phyloP scores from a whole-genome alignment of 2,329 filamentous ascomycete species.

The Sporothrix brasiliensis region DNA sequence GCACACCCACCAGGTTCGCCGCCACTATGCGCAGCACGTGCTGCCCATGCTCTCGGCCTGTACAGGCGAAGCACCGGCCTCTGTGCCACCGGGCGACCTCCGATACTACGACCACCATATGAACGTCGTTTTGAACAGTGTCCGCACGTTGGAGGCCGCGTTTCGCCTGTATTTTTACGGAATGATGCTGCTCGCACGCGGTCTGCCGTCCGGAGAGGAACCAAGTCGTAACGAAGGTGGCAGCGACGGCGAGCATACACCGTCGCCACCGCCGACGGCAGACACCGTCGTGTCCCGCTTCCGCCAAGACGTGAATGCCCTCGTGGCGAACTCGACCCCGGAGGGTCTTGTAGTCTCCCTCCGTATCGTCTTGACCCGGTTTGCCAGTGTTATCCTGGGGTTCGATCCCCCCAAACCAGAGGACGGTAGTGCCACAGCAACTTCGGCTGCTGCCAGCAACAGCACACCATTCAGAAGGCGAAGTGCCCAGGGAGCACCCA shows the following conservation, averaged over 20 bases:
- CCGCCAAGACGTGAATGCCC: slow-evolving; percentile 62
- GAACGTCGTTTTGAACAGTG: slow-evolving; percentile 51
- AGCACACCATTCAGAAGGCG: slow-evolving; percentile 20
- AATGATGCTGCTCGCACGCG: slow-evolving; percentile 53
- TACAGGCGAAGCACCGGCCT: slow-evolving; percentile 31
- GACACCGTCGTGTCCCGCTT: slow-evolving; percentile 52
- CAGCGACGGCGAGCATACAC: not conserved
- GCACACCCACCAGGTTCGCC: slow-evolving; percentile 63
- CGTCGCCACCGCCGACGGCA: not conserved
- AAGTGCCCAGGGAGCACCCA: slow-evolving; percentile 31
- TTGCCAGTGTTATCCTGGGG: slow-evolving; percentile 56
- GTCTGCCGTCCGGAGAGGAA: slow-evolving; percentile 46
- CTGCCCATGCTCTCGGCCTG: slow-evolving; percentile 58
- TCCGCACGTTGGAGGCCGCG: slow-evolving; percentile 62
- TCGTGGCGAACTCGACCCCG: slow-evolving; percentile 66
- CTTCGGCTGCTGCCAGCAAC: slow-evolving; percentile 1
- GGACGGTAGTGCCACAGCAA: not conserved
- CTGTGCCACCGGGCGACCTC: slow-evolving; percentile 18
- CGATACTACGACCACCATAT: slow-evolving; percentile 49
- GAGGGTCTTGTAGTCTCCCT: slow-evolving; percentile 58
- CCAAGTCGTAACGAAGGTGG: not conserved
- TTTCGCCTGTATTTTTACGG: slow-evolving; percentile 61
- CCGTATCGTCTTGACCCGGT: slow-evolving; percentile 55
- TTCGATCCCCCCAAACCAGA: slow-evolving; percentile 36
- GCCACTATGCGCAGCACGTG: slow-evolving; percentile 63